Evolutionary conservation across 768 basidiomycete species (phyloP), one percentile per base, ranked within the genome.

Genomic region (Paxillus involutus): DNA sequence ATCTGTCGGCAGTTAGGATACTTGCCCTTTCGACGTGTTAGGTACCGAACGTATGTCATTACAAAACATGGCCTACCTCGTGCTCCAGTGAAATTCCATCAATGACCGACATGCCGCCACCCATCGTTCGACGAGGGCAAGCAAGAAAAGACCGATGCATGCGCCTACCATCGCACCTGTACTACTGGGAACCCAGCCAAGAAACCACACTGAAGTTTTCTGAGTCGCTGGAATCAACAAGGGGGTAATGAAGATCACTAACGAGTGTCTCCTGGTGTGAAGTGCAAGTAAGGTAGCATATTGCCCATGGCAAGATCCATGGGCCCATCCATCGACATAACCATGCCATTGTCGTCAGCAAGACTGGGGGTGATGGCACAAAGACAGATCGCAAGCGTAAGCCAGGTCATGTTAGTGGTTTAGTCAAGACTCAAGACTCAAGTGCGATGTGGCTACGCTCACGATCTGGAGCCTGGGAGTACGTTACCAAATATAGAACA

Each of bases 111-210:
- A 74, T 2, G 84, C 85, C 0, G 77, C 73, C n/a, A 93, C 64
- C 83, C 87, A 91, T 37, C 94, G 70, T 35, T 94, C 89, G 21
- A 89, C 71, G 2, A 94, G 56, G 0, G 81, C 86, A 3, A 95
- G 77, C 53, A 95, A 51, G 63, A 94, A 86, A 14, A 96, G 63
- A 0, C 83, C 94, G 14, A 95, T 74, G 57, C 89, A 92, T 0
- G 91, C 77, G 10, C 90, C 92, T 3, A 82, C 75, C 67, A 91
- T 82, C 5, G 89, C 81, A 1, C 88, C 85, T 0, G 68, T 61
- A 24, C 75, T 78, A 3, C 71, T 65, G 0, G 93, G 91, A 0
- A 86, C 84, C 93, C 93, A 95, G 2, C 83, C 85, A 6, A 73
- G 53, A 69, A 90, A 80, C 77, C 78, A 80, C 7, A 82, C 69